Conservation (phyloP, 495 filamentous ascomycete genomes). For the Letharia columbiana region DNA sequence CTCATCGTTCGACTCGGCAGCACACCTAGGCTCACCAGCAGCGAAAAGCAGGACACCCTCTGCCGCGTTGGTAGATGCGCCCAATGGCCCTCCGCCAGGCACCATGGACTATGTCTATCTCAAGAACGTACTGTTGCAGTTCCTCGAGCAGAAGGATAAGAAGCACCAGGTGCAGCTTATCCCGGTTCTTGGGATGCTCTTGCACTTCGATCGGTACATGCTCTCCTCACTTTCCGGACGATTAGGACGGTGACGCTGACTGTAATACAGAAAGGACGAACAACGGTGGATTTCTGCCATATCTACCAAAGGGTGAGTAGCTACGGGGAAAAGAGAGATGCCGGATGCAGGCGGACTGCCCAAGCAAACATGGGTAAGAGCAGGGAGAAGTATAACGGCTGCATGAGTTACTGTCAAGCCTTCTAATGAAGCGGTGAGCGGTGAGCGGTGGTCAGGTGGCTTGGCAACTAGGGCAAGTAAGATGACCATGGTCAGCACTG, state of each 20-base stretch:
- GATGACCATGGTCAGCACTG: too few species aligned
- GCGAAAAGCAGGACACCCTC: constrained; percentile 34
- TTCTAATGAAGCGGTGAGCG: not conserved
- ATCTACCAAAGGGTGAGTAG: constrained; percentile 37
- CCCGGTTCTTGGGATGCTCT: constrained; percentile 79
- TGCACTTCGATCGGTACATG: constrained; percentile 82
- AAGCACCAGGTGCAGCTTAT: constrained; percentile 83
- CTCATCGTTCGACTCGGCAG: constrained; percentile 58
- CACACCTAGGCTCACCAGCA: constrained; percentile 35
- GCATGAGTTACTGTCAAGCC: not conserved
- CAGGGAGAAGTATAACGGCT: not conserved
- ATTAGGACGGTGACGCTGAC: constrained; percentile 11
- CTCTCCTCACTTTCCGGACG: not conserved
- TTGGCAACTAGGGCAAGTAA: not conserved
- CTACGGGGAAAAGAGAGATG: not conserved
- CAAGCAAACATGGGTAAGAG: not conserved
- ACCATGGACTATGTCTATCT: constrained; percentile 74
- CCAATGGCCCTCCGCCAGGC: constrained; percentile 28
- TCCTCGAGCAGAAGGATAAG: constrained; percentile 90
- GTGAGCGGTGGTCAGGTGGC: not conserved
- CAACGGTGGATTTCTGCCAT: constrained; percentile 86
- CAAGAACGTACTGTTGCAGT: constrained; percentile 92
- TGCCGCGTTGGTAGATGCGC: constrained; percentile 35
- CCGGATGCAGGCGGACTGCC: not conserved
- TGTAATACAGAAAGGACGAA: constrained; percentile 57